Conservation (phyloP, 2,329 filamentous ascomycete genomes). For the Beauveria pseudobassiana region DNA sequence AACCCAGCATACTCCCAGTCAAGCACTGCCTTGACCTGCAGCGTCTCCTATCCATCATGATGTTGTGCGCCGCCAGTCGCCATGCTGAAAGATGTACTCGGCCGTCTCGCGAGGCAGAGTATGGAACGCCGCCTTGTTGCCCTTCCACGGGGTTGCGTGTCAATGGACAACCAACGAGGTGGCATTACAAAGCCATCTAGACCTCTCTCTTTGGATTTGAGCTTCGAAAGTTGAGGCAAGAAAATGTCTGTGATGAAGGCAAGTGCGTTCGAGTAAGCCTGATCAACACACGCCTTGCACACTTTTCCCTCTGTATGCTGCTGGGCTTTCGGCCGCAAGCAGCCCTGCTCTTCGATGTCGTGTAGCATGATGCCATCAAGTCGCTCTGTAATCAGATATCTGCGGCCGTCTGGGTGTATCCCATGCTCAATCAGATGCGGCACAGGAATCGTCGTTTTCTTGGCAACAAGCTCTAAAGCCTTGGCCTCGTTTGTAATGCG, state of each 20-base stretch:
- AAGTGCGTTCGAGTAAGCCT: conserved; percentile 10
- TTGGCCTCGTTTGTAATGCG: conserved; percentile 14
- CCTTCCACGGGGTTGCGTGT: conserved; percentile 7
- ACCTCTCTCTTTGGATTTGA: conserved; percentile 10
- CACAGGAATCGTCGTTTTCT: conserved; percentile 13
- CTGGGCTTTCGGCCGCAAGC: not conserved
- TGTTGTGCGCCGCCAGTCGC: conserved; percentile 12
- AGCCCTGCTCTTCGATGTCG: not conserved
- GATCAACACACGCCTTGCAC: conserved; percentile 7
- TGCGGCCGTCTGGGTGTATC: conserved; percentile 9
- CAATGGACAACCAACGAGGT: conserved; percentile 11
- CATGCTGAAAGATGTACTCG: conserved; percentile 13
- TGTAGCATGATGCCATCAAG: conserved; percentile 5
- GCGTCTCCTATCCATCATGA: conserved; percentile 11
- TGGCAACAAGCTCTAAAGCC: conserved; percentile 4
- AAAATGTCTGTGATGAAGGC: conserved; percentile 7
- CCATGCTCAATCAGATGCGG: conserved; percentile 11
- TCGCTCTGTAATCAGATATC: conserved; percentile 10
- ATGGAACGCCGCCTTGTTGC: conserved; percentile 2
- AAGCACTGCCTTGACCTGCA: conserved; percentile 13
- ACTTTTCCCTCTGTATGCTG: not conserved
- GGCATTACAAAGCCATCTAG: conserved; percentile 16
- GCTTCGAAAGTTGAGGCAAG: conserved; percentile 10
- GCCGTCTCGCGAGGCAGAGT: conserved; percentile 8
- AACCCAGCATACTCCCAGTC: conserved; percentile 15